Conservation (phyloP, 2,329 filamentous ascomycete genomes). For the Aciculosporium take region DNA sequence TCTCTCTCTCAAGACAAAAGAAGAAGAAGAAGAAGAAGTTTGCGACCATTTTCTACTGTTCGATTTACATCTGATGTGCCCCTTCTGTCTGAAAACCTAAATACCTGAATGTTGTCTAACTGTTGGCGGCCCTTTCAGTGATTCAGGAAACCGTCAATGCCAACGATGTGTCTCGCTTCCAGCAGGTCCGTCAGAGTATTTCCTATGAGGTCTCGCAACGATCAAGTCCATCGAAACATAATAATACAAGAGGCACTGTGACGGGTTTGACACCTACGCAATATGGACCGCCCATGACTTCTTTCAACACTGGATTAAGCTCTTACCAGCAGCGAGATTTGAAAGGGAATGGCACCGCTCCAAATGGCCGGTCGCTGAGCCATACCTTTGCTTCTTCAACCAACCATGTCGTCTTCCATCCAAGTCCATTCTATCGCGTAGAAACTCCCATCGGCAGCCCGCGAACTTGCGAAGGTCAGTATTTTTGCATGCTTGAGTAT, state of each 20-base stretch:
- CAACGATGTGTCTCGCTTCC: constrained; percentile 26
- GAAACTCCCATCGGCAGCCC: constrained; percentile 48
- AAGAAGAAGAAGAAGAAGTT: background rate
- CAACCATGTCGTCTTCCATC: constrained; percentile 33
- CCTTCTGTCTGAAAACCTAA: background rate
- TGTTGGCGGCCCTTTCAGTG: constrained; percentile 17
- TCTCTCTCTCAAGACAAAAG: background rate
- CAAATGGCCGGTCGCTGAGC: constrained; percentile 11
- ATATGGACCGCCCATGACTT: constrained; percentile 11
- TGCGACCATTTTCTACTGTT: background rate
- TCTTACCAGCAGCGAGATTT: constrained; percentile 7
- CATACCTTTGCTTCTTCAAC: constrained; percentile 9
- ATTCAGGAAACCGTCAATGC: constrained; percentile 25
- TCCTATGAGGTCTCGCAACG: constrained; percentile 18
- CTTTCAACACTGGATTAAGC: constrained; percentile 7
- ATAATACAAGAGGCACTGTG: constrained; percentile 4
- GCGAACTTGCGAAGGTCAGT: constrained; percentile 59
- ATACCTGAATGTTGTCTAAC: background rate
- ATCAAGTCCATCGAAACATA: constrained; percentile 13
- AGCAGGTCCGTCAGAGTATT: constrained; percentile 30
- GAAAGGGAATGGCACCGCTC: constrained; percentile 5
- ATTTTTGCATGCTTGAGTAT: background rate
- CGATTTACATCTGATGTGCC: background rate
- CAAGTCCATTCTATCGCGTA: constrained; percentile 75
- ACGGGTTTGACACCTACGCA: background rate